Evolutionary conservation across 2,329 filamentous ascomycete genomes (phyloP).

Genomic region (Paecilomyces niveus): DNA sequence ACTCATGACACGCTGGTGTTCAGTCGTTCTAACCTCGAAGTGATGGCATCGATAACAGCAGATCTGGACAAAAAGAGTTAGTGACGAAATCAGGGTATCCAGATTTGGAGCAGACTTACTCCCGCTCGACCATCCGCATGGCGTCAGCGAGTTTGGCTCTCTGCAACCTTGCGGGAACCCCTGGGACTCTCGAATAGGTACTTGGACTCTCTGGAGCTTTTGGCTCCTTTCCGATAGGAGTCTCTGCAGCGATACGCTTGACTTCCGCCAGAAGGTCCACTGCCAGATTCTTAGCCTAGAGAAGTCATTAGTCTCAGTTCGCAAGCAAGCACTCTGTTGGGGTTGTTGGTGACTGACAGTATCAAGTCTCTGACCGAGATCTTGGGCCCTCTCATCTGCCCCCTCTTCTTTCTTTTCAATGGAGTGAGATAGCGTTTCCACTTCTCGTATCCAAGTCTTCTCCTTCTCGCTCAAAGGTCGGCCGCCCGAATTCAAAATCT

Average conservation of each 20-base stretch:
- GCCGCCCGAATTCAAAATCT: slow-evolving; percentile 35
- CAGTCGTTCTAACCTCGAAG: slow-evolving; percentile 32
- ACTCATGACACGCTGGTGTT: slow-evolving; percentile 23
- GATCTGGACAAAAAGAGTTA: slow-evolving; percentile 22
- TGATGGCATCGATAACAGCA: slow-evolving; percentile 38
- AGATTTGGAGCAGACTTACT: slow-evolving; percentile 24
- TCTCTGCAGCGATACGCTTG: slow-evolving; percentile 24
- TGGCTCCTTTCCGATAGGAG: slow-evolving; percentile 18
- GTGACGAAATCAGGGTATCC: neutral
- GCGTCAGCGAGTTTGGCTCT: slow-evolving; percentile 41
- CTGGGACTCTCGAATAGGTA: slow-evolving; percentile 28
- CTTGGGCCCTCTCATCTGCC: slow-evolving; percentile 15
- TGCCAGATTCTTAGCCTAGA: slow-evolving; percentile 35
- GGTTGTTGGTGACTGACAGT: slow-evolving; percentile 25
- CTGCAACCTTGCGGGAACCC: slow-evolving; percentile 37
- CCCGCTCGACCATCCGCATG: slow-evolving; percentile 45
- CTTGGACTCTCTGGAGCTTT: slow-evolving; percentile 22
- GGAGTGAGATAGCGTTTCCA: slow-evolving; percentile 31
- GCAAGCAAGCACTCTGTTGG: neutral
- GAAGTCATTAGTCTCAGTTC: slow-evolving; percentile 8
- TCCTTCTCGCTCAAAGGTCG: slow-evolving; percentile 41
- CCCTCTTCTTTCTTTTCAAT: slow-evolving; percentile 20
- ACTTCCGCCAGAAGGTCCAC: slow-evolving; percentile 29
- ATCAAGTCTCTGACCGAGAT: slow-evolving; percentile 30
- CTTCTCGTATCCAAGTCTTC: slow-evolving; percentile 38